A percentile compares a stretch with the other conserved stretches of the same genome.
Conservation (phyloP, 2,329 filamentous ascomycete species). For the Fusarium guadeloupense region DNA sequence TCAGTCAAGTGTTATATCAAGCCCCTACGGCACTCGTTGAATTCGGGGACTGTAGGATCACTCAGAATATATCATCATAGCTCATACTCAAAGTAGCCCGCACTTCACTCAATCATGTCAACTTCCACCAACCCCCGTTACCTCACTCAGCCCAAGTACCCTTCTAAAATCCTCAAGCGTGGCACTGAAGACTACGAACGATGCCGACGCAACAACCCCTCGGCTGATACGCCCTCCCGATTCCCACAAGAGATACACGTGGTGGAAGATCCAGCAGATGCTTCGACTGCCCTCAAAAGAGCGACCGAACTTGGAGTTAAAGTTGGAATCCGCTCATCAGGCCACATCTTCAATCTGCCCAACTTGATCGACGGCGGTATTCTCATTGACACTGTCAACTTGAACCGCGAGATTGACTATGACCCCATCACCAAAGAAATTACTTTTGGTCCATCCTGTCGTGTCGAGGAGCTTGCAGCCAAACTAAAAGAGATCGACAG, state of each 20-base stretch:
- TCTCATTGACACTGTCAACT: conserved; percentile 12
- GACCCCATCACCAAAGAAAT: conserved; percentile 6
- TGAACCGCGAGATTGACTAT: conserved; percentile 14
- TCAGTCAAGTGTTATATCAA: no score
- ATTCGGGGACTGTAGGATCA: no score
- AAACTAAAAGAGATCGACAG: conserved; percentile 7
- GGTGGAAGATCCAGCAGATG: background rate
- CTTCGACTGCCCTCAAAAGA: background rate
- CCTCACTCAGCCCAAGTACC: background rate
- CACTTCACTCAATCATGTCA: background rate
- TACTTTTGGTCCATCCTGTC: conserved; percentile 5
- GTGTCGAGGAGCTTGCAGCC: conserved; percentile 12
- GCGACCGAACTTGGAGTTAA: conserved; percentile 13
- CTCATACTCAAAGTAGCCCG: no score
- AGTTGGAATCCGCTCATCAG: conserved; percentile 16
- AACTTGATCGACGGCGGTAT: conserved; percentile 18
- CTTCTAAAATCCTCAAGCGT: conserved; percentile 7
- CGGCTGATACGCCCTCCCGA: conserved; percentile 9
- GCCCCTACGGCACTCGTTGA: no score
- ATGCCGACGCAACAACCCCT: conserved; percentile 16
- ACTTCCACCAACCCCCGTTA: background rate
- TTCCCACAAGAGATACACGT: conserved; percentile 15
- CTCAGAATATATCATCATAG: no score
- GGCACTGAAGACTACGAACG: conserved; percentile 17
- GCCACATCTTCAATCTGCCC: conserved; percentile 12